A percentile compares a stretch with the other conserved stretches of the same genome.
phyloP scores from a whole-genome alignment of 371 early-diverging fungal genomes.

The Batkoa obscura region DNA sequence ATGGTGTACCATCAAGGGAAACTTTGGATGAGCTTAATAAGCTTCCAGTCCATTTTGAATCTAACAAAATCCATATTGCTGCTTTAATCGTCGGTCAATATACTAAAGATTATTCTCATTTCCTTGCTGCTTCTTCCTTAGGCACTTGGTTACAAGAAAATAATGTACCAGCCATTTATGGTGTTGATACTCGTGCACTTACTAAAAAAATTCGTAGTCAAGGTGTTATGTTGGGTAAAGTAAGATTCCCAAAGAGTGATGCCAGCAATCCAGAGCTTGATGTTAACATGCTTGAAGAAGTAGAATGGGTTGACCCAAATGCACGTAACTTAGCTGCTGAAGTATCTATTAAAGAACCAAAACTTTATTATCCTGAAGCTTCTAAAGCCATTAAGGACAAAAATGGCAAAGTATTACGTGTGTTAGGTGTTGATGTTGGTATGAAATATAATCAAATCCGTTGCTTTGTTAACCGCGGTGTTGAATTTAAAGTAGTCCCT shows the following conservation, averaged over 20 bases:
- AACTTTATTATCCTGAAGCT: conserved; percentile 47
- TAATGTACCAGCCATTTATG: conserved; percentile 75
- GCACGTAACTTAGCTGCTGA: conserved; percentile 78
- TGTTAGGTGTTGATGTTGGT: conserved; percentile 89
- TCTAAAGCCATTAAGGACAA: conserved; percentile 34
- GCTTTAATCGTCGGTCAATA: conserved; percentile 81
- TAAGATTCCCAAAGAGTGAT: conserved; percentile 42
- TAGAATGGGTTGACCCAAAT: conserved; percentile 85
- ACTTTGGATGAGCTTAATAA: conserved; percentile 51
- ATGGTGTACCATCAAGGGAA: conserved; percentile 80
- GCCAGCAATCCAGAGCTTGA: conserved; percentile 22
- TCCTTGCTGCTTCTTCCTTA: conserved; percentile 69
- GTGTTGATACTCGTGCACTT: conserved; percentile 84
- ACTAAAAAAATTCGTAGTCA: conserved; percentile 82
- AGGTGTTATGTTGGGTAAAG: conserved; percentile 73
- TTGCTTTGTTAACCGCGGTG: conserved; percentile 83
- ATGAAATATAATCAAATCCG: conserved; percentile 97
- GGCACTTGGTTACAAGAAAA: conserved; percentile 72
- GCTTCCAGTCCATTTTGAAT: conserved; percentile 79
- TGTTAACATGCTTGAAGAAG: conserved; percentile 24
- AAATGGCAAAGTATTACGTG: conserved; percentile 57
- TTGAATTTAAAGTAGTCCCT: conserved; percentile 84
- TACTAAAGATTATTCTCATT: conserved; percentile 76
- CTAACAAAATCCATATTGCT: conserved; percentile 73
- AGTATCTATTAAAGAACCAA: conserved; percentile 33